Percentiles rank a stretch among this genome's conserved stretches.
These are phyloP conservation scores for Didymosphaeria variabile DNA, from an alignment of 2,329 filamentous ascomycete species.

Conservation along the genomic window DNA sequence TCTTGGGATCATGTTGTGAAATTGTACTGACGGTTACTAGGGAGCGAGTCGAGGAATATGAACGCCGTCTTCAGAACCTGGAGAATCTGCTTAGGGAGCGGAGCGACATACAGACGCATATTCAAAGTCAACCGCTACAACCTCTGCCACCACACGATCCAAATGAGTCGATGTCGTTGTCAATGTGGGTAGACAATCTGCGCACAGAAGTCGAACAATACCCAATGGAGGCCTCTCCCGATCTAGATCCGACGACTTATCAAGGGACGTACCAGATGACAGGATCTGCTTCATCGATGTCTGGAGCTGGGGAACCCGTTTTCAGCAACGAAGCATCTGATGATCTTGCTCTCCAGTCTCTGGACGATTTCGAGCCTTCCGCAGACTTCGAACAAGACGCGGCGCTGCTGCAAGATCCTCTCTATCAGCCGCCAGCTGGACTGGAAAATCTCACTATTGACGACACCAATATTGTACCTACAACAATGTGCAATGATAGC, in stretches of 20 bases:
- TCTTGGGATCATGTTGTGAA: not conserved
- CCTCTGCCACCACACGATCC: constrained; percentile 21
- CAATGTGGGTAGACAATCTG: constrained; percentile 30
- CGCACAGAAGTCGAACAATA: constrained; percentile 30
- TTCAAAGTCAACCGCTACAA: constrained; percentile 27
- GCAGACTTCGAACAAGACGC: constrained; percentile 26
- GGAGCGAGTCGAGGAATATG: constrained; percentile 35
- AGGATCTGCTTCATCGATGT: constrained; percentile 1
- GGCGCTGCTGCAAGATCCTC: constrained; percentile 25
- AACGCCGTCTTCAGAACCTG: constrained; percentile 32
- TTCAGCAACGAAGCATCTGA: not conserved
- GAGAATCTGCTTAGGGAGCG: constrained; percentile 35
- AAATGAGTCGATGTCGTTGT: constrained; percentile 23
- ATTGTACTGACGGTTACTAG: not conserved
- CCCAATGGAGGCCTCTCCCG: constrained; percentile 20
- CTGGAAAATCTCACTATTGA: constrained; percentile 1
- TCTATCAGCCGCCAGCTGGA: constrained; percentile 12
- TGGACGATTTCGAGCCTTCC: constrained; percentile 20
- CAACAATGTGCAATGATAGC: constrained; percentile 25
- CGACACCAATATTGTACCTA: not conserved
- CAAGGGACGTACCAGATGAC: constrained; percentile 6
- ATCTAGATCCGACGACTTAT: constrained; percentile 24
- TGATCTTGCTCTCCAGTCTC: not conserved
- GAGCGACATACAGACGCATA: constrained; percentile 30
- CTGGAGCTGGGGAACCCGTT: not conserved